Base-by-base conservation (phyloP, 495 filamentous ascomycete species). In the Neurospora tetrasperma region DNA sequence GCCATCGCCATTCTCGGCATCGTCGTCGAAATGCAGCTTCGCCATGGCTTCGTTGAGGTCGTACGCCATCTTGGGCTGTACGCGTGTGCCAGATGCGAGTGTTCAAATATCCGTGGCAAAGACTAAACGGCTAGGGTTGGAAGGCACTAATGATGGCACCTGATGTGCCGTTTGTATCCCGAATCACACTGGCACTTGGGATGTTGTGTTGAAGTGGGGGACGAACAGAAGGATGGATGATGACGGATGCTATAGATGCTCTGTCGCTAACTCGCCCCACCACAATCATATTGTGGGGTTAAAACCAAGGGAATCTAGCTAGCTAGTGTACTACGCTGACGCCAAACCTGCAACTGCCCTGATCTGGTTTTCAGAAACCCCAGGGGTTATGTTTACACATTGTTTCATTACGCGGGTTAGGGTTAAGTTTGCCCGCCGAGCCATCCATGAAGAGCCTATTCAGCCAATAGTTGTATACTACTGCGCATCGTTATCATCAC, bases 11-110 rank as follows among this genome's bases (percentile, higher is more conserved):
- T 71, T 66, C 44, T 71, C 71, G 46, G 74, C 70, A 74, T 77
- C 74, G 10, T 76, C 76, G 69, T 73, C 72, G 41, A 86, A 72
- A 16, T 78, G 81, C 70, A 86, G 82, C 79, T 76, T 74, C 69
- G 78, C 76, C 70, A 86, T 79, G 77, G 81, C 81, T 62, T 80
- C 79, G 40, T 75, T 73, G 23, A 86, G 79, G 42, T 80, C 78
- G 14, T 81, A 79, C 43, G 80, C 82, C 83, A 84, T 84, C 42
- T 14, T 79, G 78, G 71, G 71, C 43, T 23, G 7, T 42, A 18
- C 42, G 27, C 18, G 62, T 66, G 23, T 5, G 70, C 35, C 11
- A 71, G 39, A 41, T n/a, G 27, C 10, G 70, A 27, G 70, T 38
- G 70, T 5, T 62, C 6, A 10, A 18, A 41, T 42, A 5, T 27